Base-by-base conservation (phyloP, 2,329 filamentous ascomycete species). In the Diplocarpon mali region DNA sequence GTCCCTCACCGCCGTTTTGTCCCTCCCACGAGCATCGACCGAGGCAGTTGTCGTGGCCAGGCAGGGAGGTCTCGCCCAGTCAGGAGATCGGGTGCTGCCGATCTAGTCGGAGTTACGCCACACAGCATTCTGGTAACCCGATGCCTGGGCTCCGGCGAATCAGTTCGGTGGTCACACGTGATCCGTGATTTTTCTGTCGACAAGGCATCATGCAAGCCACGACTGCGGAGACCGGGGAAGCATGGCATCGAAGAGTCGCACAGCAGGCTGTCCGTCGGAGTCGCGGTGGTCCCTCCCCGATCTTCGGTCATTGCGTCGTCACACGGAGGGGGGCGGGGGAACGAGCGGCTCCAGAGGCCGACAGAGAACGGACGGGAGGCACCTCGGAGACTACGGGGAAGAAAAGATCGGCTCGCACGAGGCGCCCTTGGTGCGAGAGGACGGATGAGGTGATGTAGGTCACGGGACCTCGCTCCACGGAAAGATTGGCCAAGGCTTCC, bases 1-100 rank as follows among this genome's bases (percentile, higher is more conserved):
- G 29, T 28, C 30, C 31, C 39, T 57, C 55, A 58, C 55, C 55
- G 54, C 55, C 53, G 52, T 56, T 55, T 56, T 34, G 16, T n/a
- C n/a, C 17, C 36, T 1, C 48, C 44, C 35, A 38, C 34, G 35
- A 54, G 49, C 53, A 54, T 53, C 53, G 47, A 44, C 47, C 43
- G 45, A 43, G 47, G 43, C 47, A 38, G 45, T 37, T 42, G 38
- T 48, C 34, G 42, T 44, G 40, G 37, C 43, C 16, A 48, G 39
- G 39, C 42, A 38, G 34, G 29, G 29, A 44, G 15, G 40, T 3
- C 35, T 28, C 28, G 38, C 46, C 42, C 40, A 31, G 37, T 40
- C 43, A 37, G 44, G 35, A 36, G 41, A 44, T 34, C 30, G 30
- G 40, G 36, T 44, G 38, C 40, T 35, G 3, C 37, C 28, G 28